Conservation (phyloP, 805 yeast genomes). For the Suhomyces kilbournensis region DNA sequence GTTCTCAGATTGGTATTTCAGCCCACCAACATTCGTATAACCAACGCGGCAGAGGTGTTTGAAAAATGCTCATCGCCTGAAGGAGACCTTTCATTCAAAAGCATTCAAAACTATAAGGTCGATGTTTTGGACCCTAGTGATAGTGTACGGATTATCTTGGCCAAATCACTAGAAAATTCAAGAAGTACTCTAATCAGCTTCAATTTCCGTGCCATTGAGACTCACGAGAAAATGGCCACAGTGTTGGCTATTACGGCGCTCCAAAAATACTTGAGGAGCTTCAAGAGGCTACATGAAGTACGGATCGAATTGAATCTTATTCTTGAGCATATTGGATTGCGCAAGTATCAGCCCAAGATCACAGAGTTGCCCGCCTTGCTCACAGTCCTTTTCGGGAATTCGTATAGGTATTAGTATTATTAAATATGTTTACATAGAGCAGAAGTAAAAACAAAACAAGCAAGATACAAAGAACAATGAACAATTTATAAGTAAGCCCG, state of each 20-base stretch:
- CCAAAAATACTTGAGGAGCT: not conserved
- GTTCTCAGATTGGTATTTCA: not conserved
- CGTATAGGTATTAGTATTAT: not conserved
- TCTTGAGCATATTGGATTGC: not conserved
- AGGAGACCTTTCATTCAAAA: not conserved
- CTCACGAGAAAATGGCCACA: not conserved
- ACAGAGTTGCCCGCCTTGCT: not conserved
- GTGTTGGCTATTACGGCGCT: not conserved
- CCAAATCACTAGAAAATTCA: not conserved
- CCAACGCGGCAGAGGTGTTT: not conserved
- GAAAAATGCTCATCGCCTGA: not conserved
- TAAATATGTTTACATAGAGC: not conserved
- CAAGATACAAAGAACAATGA: not conserved
- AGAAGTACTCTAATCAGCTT: not conserved
- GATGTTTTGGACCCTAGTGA: not conserved
- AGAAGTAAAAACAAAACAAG: not conserved
- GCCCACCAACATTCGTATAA: not conserved
- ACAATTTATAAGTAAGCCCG: not conserved
- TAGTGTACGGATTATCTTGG: not conserved
- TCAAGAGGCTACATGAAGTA: not conserved
- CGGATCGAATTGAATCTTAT: not conserved
- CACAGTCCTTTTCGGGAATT: not conserved
- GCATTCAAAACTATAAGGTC: not conserved
- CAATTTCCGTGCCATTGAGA: not conserved
- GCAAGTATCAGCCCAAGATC: not conserved